These are phyloP conservation scores for Alternaria alternata DNA, from an alignment of 2,329 filamentous ascomycete genomes.

Conservation along the genomic window DNA sequence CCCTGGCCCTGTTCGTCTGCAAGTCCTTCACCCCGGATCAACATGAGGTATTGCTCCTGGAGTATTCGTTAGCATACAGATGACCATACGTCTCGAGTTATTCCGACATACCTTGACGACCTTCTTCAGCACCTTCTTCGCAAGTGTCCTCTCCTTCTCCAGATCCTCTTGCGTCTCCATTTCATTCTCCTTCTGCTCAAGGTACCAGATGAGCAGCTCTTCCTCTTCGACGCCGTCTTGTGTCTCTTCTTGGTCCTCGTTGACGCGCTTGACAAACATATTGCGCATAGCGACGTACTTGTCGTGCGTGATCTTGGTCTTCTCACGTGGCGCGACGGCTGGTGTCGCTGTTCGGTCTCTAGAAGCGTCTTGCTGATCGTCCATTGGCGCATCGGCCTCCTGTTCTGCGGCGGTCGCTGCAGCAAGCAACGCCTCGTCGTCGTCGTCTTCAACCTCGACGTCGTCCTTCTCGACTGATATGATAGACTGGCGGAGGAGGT, in stretches of 20 bases:
- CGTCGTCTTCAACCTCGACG: constrained; percentile 87
- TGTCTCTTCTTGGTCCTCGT: constrained; percentile 76
- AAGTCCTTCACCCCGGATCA: constrained; percentile 81
- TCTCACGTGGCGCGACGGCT: constrained; percentile 57
- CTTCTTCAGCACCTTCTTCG: constrained; percentile 86
- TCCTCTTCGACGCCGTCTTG: constrained; percentile 88
- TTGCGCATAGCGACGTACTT: constrained; percentile 94
- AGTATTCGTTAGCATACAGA: constrained; percentile 24
- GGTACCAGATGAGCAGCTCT: constrained; percentile 84
- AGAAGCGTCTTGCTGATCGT: constrained; percentile 48
- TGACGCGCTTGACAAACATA: constrained; percentile 80
- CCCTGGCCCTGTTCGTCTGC: constrained; percentile 76
- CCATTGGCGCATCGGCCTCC: constrained; percentile 52
- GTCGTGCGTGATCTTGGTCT: constrained; percentile 92
- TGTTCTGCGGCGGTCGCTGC: constrained; percentile 59
- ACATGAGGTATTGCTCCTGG: constrained; percentile 68
- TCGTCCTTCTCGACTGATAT: constrained; percentile 98
- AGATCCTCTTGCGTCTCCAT: constrained; percentile 83
- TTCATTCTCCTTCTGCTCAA: constrained; percentile 88
- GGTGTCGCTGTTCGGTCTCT: constrained; percentile 47
- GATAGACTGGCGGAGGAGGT: constrained; percentile 90
- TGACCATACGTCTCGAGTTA: not conserved
- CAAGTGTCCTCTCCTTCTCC: constrained; percentile 75
- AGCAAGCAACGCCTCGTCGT: constrained; percentile 67
- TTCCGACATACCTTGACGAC: constrained; percentile 83